These are phyloP conservation scores for Orbilia brochopaga DNA, from an alignment of 2,329 filamentous ascomycete genomes.

Conservation along the genomic window DNA sequence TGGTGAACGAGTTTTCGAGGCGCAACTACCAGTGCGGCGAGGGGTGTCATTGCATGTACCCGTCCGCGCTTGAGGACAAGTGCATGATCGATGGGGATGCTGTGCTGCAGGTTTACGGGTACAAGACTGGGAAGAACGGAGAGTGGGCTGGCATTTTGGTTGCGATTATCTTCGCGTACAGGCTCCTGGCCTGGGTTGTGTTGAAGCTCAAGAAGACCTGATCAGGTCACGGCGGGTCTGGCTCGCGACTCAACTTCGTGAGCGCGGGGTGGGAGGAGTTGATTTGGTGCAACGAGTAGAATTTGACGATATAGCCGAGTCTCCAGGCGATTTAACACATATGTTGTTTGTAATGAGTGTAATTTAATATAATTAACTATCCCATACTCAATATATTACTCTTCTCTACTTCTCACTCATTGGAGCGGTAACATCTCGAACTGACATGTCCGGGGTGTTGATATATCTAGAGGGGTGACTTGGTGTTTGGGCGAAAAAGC, in stretches of 20 bases:
- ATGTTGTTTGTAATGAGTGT: background rate
- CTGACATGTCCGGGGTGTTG: no score
- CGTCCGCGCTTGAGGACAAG: conserved; percentile 66
- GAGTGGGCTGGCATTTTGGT: conserved; percentile 79
- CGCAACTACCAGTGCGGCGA: conserved; percentile 69
- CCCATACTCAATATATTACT: no score
- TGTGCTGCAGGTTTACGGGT: conserved; percentile 74
- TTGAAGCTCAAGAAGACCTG: conserved; percentile 59
- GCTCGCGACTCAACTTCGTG: conserved; percentile 1
- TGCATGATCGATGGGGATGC: conserved; percentile 74
- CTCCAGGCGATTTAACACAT: background rate
- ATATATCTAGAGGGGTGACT: no score
- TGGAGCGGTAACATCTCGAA: no score
- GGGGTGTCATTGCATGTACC: conserved; percentile 73
- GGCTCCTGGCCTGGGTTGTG: conserved; percentile 71
- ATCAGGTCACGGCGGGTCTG: background rate
- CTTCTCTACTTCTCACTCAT: no score
- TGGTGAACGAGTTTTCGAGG: conserved; percentile 81
- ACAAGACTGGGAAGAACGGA: conserved; percentile 67
- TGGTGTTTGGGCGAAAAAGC: background rate
- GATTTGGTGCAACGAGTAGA: no score
- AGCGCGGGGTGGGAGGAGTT: no score
- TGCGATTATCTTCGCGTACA: conserved; percentile 75
- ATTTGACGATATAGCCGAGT: background rate
- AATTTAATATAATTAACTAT: background rate